phyloP scores from a whole-genome alignment of 495 filamentous ascomycete genomes.

The Elaphomyces granulatus region DNA sequence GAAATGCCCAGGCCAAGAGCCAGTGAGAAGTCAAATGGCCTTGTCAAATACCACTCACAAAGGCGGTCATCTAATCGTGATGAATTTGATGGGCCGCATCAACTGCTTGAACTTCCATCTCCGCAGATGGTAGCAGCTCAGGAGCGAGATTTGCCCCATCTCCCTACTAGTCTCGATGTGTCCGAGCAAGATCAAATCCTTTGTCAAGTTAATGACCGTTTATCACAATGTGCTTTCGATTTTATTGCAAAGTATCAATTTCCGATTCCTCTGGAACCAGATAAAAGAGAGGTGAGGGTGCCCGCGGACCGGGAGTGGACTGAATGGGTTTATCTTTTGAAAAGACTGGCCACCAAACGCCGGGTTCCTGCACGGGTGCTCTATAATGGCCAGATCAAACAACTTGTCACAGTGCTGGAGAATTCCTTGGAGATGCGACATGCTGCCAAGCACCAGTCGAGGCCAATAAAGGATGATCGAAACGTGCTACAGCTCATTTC shows the following conservation, averaged over 20 bases:
- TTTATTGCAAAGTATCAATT: conserved; percentile 85
- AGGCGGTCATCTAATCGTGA: conserved; percentile 67
- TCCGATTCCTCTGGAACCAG: conserved; percentile 63
- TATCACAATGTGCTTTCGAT: conserved; percentile 76
- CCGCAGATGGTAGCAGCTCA: conserved; percentile 52
- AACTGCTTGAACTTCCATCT: conserved; percentile 55
- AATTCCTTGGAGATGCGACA: conserved; percentile 79
- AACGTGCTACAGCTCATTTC: conserved; percentile 79
- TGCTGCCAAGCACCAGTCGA: conserved; percentile 65
- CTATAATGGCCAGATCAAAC: conserved; percentile 82
- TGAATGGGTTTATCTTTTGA: conserved; percentile 81
- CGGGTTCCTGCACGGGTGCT: conserved; percentile 69
- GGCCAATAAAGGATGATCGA: conserved; percentile 77
- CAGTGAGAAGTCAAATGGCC: conserved; percentile 22
- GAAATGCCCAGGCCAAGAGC: conserved; percentile 16
- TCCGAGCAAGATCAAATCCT: conserved; percentile 75
- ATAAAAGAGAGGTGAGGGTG: conserved; percentile 65
- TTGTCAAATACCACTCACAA: conserved; percentile 44
- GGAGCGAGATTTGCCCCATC: conserved; percentile 63
- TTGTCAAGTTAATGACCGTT: conserved; percentile 62
- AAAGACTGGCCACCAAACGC: conserved; percentile 70
- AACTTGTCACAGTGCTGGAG: conserved; percentile 68
- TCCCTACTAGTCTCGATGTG: conserved; percentile 67
- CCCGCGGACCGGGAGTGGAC: conserved; percentile 81
- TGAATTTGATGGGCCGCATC: conserved; percentile 78